Evolutionary conservation across 1,139 yeast species (phyloP).

Genomic region (Candida mesenterica): DNA sequence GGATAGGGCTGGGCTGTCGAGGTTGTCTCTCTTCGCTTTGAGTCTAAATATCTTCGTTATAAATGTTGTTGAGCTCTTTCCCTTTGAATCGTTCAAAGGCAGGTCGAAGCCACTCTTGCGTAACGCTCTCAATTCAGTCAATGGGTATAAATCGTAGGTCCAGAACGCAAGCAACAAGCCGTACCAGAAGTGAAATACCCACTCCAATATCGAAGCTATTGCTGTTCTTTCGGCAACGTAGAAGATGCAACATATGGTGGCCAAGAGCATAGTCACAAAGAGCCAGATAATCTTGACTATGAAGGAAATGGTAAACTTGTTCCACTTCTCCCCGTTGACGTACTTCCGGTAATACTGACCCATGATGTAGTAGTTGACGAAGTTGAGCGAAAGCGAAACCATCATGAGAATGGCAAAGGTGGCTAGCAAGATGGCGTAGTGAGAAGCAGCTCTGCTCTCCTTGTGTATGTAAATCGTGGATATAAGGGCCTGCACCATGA

Average conservation of each 20-base stretch:
- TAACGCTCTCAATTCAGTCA: conserved; percentile 24
- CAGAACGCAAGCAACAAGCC: conserved; percentile 35
- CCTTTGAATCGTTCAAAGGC: conserved; percentile 6
- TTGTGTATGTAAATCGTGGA: conserved; percentile 22
- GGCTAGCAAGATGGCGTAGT: conserved; percentile 27
- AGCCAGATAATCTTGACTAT: conserved; percentile 32
- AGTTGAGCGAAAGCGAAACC: conserved; percentile 22
- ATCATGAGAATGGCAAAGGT: conserved; percentile 25
- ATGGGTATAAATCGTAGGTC: conserved; percentile 38
- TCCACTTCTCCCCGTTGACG: conserved; percentile 33
- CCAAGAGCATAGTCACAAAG: conserved; percentile 26
- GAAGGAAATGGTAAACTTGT: conserved; percentile 32
- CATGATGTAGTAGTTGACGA: conserved; percentile 32
- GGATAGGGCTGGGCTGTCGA: conserved; percentile 3
- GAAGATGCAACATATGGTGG: conserved; percentile 27
- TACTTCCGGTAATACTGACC: conserved; percentile 31
- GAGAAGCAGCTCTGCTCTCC: conserved; percentile 19
- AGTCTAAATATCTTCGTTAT: not conserved
- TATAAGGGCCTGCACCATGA: conserved; percentile 23
- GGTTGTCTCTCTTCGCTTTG: not conserved
- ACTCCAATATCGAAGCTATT: conserved; percentile 31
- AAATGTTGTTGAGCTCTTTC: not conserved
- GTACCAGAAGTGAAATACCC: conserved; percentile 40
- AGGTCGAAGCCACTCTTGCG: conserved; percentile 12
- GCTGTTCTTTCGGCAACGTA: conserved; percentile 19